phyloP scores from a whole-genome alignment of 2,329 filamentous ascomycete species.

The Aschersonia sp. region DNA sequence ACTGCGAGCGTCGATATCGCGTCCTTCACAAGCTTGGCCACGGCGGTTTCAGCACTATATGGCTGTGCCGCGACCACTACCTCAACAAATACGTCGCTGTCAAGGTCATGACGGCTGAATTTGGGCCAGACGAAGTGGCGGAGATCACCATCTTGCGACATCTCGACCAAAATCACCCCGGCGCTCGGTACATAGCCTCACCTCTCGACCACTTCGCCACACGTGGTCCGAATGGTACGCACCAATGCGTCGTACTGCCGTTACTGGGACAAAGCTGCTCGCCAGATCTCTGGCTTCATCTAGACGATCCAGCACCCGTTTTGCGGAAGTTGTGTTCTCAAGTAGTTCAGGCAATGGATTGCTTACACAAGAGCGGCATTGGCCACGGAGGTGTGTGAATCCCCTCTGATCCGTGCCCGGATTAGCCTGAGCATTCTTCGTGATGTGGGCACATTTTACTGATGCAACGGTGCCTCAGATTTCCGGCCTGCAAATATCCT shows the following conservation, averaged over 20 bases:
- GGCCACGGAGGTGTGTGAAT: slow-evolving; percentile 15
- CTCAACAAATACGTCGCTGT: slow-evolving; percentile 13
- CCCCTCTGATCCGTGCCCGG: not conserved
- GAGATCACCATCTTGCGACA: slow-evolving; percentile 2
- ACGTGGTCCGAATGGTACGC: slow-evolving; percentile 12
- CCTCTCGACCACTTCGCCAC: slow-evolving; percentile 11
- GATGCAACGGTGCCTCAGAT: slow-evolving; percentile 5
- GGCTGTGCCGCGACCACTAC: slow-evolving; percentile 21
- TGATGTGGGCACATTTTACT: too few relatives aligned
- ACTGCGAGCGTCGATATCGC: slow-evolving; percentile 20
- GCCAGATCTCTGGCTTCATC: slow-evolving; percentile 3
- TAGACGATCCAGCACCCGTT: slow-evolving; percentile 1
- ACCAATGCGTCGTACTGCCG: slow-evolving; percentile 12
- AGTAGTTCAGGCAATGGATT: slow-evolving; percentile 8
- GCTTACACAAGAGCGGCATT: slow-evolving; percentile 12
- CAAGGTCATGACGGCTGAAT: slow-evolving; percentile 16
- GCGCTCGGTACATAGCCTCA: slow-evolving; percentile 4
- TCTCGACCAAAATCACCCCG: not conserved
- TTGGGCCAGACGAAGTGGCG: not conserved
- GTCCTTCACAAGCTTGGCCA: slow-evolving; percentile 28
- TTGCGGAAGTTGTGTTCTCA: slow-evolving; percentile 10
- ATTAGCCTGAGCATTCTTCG: too few relatives aligned
- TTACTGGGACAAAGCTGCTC: slow-evolving; percentile 11
- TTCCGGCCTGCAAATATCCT: slow-evolving; percentile 15
- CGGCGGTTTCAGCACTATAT: slow-evolving; percentile 28